These are phyloP conservation scores for Agrostemma githago DNA, from an alignment of 148 eudicot genomes.

Conservation along the genomic window DNA sequence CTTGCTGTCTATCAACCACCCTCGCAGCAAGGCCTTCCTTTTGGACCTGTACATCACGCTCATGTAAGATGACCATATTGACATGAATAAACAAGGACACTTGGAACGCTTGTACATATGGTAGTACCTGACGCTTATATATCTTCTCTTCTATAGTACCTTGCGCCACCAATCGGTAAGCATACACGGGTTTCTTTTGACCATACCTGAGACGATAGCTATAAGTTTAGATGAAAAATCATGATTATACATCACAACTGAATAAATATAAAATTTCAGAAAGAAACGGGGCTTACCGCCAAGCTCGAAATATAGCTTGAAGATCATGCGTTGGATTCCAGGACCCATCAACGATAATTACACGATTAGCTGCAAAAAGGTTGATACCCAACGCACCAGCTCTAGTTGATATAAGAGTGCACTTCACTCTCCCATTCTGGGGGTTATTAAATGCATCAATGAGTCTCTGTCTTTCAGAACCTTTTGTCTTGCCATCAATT, in stretches of 20 bases:
- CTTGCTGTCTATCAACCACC: slow-evolving; percentile 96
- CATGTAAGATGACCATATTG: slow-evolving; percentile 9
- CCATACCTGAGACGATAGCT: slow-evolving; percentile 66
- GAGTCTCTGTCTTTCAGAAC: slow-evolving; percentile 80
- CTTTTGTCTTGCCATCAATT: slow-evolving; percentile 84
- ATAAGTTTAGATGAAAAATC: background rate
- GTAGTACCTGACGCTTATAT: slow-evolving; percentile 94
- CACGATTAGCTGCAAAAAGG: slow-evolving; percentile 96
- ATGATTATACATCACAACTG: background rate
- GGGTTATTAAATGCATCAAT: slow-evolving; percentile 85
- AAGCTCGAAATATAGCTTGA: slow-evolving; percentile 93
- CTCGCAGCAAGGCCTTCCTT: slow-evolving; percentile 99
- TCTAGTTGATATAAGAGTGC: slow-evolving; percentile 83
- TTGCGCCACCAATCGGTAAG: slow-evolving; percentile 90
- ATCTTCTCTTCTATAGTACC: slow-evolving; percentile 96
- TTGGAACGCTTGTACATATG: background rate
- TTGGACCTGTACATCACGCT: slow-evolving; percentile 54
- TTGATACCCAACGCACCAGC: slow-evolving; percentile 97
- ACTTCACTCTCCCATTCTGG: slow-evolving; percentile 76
- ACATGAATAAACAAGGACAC: background rate
- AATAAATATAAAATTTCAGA: background rate
- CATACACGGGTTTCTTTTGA: slow-evolving; percentile 93
- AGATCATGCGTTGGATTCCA: slow-evolving; percentile 99
- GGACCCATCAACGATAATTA: slow-evolving; percentile 88
- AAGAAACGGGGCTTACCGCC: slow-evolving; percentile 57